phyloP scores from a whole-genome alignment of 2,329 filamentous ascomycete species.

The Pyrenophora seminiperda region DNA sequence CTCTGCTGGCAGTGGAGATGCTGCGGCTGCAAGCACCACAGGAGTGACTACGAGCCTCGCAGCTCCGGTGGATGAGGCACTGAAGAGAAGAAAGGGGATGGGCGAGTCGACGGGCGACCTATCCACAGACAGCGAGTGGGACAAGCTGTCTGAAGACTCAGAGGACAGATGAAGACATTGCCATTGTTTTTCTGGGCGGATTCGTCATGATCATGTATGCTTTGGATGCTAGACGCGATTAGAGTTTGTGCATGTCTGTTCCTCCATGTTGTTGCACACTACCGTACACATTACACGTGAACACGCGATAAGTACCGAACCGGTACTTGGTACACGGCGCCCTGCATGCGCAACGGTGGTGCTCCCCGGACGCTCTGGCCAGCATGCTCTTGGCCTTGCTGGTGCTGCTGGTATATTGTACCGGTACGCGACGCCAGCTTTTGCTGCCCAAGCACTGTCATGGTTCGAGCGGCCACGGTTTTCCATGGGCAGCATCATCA shows the following conservation, averaged over 20 bases:
- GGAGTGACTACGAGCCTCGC: conserved; percentile 39
- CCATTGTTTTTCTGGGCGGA: conserved; percentile 9
- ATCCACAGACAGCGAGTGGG: conserved; percentile 97
- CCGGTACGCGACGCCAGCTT: not conserved
- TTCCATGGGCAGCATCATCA: conserved; percentile 2
- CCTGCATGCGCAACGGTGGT: conserved; percentile 10
- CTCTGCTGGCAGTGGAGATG: conserved; percentile 14
- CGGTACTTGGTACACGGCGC: too few relatives aligned
- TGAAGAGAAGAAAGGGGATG: conserved; percentile 53
- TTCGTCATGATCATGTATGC: conserved; percentile 1
- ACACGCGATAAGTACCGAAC: too few relatives aligned
- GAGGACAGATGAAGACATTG: conserved; percentile 37
- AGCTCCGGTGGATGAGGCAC: conserved; percentile 41
- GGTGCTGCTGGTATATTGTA: not conserved
- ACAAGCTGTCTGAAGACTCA: conserved; percentile 74
- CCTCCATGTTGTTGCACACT: conserved; percentile 23
- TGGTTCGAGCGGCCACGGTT: conserved; percentile 1
- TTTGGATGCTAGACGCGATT: conserved; percentile 17
- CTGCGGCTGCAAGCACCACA: conserved; percentile 33
- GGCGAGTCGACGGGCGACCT: conserved; percentile 59
- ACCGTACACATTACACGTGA: too few relatives aligned
- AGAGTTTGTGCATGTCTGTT: conserved; percentile 10
- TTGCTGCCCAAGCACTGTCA: conserved; percentile 25
- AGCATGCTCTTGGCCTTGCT: not conserved
- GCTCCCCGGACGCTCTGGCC: not conserved